Base-by-base conservation (phyloP, 345 rosid genomes). In the Rhizophora mangle region DNA sequence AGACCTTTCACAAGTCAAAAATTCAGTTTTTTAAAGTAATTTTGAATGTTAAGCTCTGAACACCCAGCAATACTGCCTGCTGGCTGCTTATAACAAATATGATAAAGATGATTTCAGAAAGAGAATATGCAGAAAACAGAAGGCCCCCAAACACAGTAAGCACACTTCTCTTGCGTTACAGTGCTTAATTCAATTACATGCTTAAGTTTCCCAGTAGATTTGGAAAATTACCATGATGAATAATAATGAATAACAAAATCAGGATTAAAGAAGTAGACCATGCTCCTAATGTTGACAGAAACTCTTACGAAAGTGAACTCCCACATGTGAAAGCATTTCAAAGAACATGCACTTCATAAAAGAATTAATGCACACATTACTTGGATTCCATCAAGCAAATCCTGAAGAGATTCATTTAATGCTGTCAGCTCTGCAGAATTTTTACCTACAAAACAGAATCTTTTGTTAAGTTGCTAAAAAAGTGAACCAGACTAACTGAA, bases 371-470 rank as follows among this genome's bases (percentile, higher is more conserved):
- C 54, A 29, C 60, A 39, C 24, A 67, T 82, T 74, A 92, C 98
- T 77, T 96, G 99, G 76, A 92, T 96, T 72, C 99, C 99, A 74
- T 96, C 90, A 46, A 96, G 99, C 81, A 96, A 84, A 70, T 92
- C 98, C 82, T 89, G 98, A 71, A 96, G 97, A 76, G 97, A 85
- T 72, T 86, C 94, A 84, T 96, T 95, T 61, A 96, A 78, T 60
- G 92, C 86, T 24, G 76, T 82, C 70, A 96, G 89, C 79, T 90
- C 96, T 32, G 87, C 91, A 39, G 94, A 74, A 66, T 47, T 83
- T 83, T 87, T 92, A 57, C 86, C 99, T 96, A 79, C 74, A 81
- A 74, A 66, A 79, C 57, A 26, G 69, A 71, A 62, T 31, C 16
- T 22, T 24, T 56, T 15, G 16, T 24, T 56, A 56, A 56, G 11